These are phyloP conservation scores for Madurella mycetomatis DNA, from an alignment of 2,329 filamentous ascomycete species.

Conservation along the genomic window DNA sequence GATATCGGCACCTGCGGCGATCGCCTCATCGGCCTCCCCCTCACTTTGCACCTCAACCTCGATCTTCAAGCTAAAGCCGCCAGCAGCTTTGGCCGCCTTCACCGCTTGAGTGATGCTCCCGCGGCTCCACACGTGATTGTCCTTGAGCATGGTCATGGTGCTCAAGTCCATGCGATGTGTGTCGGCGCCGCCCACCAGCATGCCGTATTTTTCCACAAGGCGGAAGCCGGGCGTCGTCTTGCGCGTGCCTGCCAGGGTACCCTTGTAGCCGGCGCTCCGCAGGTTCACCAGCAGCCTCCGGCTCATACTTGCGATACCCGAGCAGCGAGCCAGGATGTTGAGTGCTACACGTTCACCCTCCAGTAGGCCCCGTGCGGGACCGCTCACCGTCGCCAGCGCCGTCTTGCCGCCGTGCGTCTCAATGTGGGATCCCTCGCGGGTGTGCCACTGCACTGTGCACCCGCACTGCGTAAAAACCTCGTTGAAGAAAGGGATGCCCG, in stretches of 20 bases:
- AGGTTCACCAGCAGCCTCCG: constrained; percentile 51
- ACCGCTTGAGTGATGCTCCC: constrained; percentile 85
- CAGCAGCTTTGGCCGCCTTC: constrained; percentile 72
- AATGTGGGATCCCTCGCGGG: constrained; percentile 68
- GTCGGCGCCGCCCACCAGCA: constrained; percentile 90
- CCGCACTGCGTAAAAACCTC: constrained; percentile 88
- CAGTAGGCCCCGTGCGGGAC: constrained; percentile 73
- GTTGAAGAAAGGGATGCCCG: constrained; percentile 90
- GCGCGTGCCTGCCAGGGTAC: constrained; percentile 85
- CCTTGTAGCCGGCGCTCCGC: constrained; percentile 66
- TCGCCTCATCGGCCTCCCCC: constrained; percentile 85
- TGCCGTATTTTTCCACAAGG: constrained; percentile 95
- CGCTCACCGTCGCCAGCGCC: constrained; percentile 73
- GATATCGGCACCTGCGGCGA: constrained; percentile 85
- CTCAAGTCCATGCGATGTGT: constrained; percentile 86
- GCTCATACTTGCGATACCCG: constrained; percentile 76
- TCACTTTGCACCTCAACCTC: constrained; percentile 93
- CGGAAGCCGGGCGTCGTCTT: constrained; percentile 97
- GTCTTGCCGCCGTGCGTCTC: constrained; percentile 45
- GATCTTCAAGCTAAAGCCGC: constrained; percentile 87
- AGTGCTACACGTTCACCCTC: constrained; percentile 92
- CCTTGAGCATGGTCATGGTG: constrained; percentile 98
- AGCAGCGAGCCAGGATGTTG: constrained; percentile 86
- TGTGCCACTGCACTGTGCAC: constrained; percentile 88
- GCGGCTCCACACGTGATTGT: constrained; percentile 95